Conservation (phyloP, 1,284 basidiomycete genomes). For the Amylostereum areolatum region DNA sequence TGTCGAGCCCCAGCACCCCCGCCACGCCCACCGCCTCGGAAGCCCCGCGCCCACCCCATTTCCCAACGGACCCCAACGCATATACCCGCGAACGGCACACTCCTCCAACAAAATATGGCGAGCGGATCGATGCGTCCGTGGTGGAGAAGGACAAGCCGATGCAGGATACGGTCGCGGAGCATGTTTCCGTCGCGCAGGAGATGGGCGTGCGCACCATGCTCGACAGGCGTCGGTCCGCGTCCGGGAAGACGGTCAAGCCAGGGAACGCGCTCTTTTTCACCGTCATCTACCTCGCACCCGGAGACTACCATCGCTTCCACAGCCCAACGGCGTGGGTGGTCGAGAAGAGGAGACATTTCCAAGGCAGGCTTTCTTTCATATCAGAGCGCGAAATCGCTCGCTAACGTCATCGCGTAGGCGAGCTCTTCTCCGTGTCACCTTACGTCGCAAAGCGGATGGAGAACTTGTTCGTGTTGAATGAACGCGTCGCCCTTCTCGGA, state of each 20-base stretch:
- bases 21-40: slow-evolving; percentile 18
- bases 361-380: slow-evolving; percentile 44
- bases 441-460: slow-evolving; percentile 91
- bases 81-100: slow-evolving; percentile 15
- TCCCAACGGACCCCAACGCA: slow-evolving; percentile 21
- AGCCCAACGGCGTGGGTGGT: slow-evolving; percentile 96
- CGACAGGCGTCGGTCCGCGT: slow-evolving; percentile 35
- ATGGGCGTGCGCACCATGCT: slow-evolving; percentile 52
- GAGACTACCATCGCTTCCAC: slow-evolving; percentile 98
- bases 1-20: slow-evolving; percentile 29
- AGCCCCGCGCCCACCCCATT: slow-evolving; percentile 17
- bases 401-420: slow-evolving; percentile 40
- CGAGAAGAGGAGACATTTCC: slow-evolving; percentile 91
- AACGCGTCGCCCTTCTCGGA: slow-evolving; percentile 95
- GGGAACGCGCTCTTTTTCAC: slow-evolving; percentile 87
- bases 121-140: slow-evolving; percentile 62
- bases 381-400: neutral
- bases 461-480: slow-evolving; percentile 95
- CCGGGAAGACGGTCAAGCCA: slow-evolving; percentile 44
- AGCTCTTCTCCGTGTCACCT: slow-evolving; percentile 95
- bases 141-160: slow-evolving; percentile 44
- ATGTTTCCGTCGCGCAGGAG: slow-evolving; percentile 61
- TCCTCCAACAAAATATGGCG: slow-evolving; percentile 50
- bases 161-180: slow-evolving; percentile 54
- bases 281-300: slow-evolving; percentile 96